Base-by-base conservation (phyloP, 192 early-diverging fungal genomes). In the Allomyces macrogynus region DNA sequence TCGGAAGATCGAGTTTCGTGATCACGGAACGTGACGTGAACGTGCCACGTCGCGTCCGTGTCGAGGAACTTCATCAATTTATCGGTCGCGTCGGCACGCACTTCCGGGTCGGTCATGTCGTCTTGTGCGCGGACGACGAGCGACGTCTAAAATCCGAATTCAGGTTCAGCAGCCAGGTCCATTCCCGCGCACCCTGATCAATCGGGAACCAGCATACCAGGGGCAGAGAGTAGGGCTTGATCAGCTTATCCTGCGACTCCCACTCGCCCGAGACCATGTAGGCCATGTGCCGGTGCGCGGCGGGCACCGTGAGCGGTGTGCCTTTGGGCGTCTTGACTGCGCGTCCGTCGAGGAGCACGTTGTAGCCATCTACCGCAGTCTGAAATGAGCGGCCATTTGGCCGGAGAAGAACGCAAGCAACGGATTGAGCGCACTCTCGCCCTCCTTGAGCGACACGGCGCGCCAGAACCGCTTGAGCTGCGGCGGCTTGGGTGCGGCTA, bases 181-280 rank as follows among this genome's bases (percentile, higher is more conserved):
- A 32, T 63, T 4, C 5, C 61, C 25, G n/a, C n/a, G 27, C 5
- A 11, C 60, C 24, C 14, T 24, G 5, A 68, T 7, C 24, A 61
- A 43, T n/a, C n/a, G n/a, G n/a, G n/a, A n/a, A n/a, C 18, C 22
- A 64, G 40, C 11, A 32, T 27, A 40, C 9, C 49, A 98, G 79
- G 3, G 91, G 90, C 18, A 98, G 77, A 10, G 92, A 85, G 69
- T 91, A 89, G 0, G 84, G 74, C 71, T 90, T 91, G 14, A 95
- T 70, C 40, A 87, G 67, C 54, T 80, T 77, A 42, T 80, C 83
- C 73, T 92, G 90, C 64, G 84, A 77, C 72, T 98, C 91, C 95
- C 95, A 98, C 73, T 98, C 95, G 11, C 80, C 90, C 10, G 89
- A 91, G 42, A 91, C 78, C 66, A 95, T 76, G 44, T 81, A 67